A percentile compares a stretch with the other conserved stretches of the same genome.
These are phyloP conservation scores for Solanum infundibuliforme DNA, from an alignment of 257 asterid species.

Conservation along the genomic window DNA sequence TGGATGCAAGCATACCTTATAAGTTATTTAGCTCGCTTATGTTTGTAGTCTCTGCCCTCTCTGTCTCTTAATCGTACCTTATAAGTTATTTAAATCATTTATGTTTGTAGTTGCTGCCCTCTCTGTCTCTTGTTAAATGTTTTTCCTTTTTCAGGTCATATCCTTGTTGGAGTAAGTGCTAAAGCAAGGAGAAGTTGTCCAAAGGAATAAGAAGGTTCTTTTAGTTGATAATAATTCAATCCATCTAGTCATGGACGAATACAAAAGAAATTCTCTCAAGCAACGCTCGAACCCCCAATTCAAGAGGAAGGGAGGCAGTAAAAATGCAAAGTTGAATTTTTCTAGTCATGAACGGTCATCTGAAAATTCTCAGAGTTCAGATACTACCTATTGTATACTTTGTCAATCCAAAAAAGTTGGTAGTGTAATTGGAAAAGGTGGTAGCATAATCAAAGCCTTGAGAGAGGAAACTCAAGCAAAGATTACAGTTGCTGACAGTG, in stretches of 20 bases:
- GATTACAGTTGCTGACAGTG: conserved; percentile 60
- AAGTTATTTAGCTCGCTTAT: neutral
- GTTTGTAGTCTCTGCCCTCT: neutral
- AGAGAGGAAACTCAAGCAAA: conserved; percentile 83
- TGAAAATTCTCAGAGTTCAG: conserved; percentile 35
- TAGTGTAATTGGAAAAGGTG: conserved; percentile 83
- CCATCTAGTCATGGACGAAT: conserved; percentile 41
- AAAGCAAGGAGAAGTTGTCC: neutral
- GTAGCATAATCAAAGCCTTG: conserved; percentile 56
- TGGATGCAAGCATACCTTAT: neutral
- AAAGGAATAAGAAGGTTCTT: neutral
- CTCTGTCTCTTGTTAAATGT: neutral
- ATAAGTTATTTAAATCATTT: neutral
- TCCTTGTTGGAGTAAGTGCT: neutral
- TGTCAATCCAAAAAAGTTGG: conserved; percentile 68
- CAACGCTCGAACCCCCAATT: conserved; percentile 44
- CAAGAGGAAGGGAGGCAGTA: conserved; percentile 42
- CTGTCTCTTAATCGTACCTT: neutral
- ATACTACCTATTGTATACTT: conserved; percentile 51
- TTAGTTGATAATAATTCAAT: neutral
- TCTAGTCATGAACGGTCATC: conserved; percentile 24
- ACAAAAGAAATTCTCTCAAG: conserved; percentile 29
- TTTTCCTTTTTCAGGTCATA: conserved; percentile 3
- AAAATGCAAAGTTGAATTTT: conserved; percentile 36
- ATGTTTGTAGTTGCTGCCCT: neutral